These are phyloP conservation scores for Clarireedia monteithiana DNA, from an alignment of 2,329 filamentous ascomycete genomes.

Conservation along the genomic window DNA sequence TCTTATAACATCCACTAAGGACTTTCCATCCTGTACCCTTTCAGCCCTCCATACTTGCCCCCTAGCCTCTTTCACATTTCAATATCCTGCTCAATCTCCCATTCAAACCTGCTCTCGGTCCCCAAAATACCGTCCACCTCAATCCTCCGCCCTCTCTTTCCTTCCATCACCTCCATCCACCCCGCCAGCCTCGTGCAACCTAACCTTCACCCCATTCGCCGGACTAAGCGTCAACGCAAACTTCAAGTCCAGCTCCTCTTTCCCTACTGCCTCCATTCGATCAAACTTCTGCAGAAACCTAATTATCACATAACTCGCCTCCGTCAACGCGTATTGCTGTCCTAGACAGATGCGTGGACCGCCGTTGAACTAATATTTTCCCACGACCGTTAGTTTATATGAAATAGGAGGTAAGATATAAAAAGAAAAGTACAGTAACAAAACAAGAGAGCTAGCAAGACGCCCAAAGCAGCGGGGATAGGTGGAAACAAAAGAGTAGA, in stretches of 20 bases:
- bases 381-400: too few species aligned
- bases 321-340: slow-evolving; percentile 33
- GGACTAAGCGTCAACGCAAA: slow-evolving; percentile 23
- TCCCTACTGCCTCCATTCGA: slow-evolving; percentile 24
- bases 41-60: too few species aligned
- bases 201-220: slow-evolving; percentile 31
- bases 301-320: slow-evolving; percentile 30
- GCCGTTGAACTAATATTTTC: slow-evolving; percentile 9
- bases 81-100: not conserved
- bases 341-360: slow-evolving; percentile 33
- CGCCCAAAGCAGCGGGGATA: too few species aligned
- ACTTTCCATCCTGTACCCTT: too few species aligned
- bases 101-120: not conserved
- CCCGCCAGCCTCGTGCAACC: slow-evolving; percentile 6
- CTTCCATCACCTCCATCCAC: not conserved
- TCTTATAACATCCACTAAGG: too few species aligned
- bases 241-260: slow-evolving; percentile 22
- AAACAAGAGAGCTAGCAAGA: too few species aligned
- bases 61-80: too few species aligned
- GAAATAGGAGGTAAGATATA: too few species aligned
- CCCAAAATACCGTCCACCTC: too few species aligned
- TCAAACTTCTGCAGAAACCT: slow-evolving; percentile 24
- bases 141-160: too few species aligned
- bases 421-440: too few species aligned
- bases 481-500: too few species aligned